Evolutionary conservation across 352 stramenopile genomes (phyloP).

Genomic region (Halophytophthora batemanensis): DNA sequence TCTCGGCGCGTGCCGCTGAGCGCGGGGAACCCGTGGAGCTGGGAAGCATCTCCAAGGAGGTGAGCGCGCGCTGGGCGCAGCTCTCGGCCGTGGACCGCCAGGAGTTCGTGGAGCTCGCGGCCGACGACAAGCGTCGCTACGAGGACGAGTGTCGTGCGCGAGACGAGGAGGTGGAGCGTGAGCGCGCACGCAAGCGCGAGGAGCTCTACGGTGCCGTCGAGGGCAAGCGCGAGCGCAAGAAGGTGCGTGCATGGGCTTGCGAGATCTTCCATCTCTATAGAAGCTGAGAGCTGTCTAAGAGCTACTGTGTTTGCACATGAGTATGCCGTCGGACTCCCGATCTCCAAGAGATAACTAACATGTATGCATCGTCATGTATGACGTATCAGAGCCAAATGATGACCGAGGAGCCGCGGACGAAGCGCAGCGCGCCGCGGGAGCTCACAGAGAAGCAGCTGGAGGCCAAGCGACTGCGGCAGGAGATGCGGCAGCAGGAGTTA

Average conservation of each 20-base stretch:
- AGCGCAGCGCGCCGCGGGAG: constrained; percentile 41
- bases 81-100: constrained; percentile 59
- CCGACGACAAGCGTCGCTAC: constrained; percentile 59
- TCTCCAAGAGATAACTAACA: no score
- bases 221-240: constrained; percentile 83
- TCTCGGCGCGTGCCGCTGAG: constrained; percentile 42
- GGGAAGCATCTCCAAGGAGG: constrained; percentile 64
- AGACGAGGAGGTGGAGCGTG: constrained; percentile 67
- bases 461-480: constrained; percentile 60
- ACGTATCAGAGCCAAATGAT: constrained; percentile 24
- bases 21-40: constrained; percentile 54
- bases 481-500: constrained; percentile 72
- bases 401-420: constrained; percentile 37
- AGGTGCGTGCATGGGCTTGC: constrained; percentile 15
- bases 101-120: constrained; percentile 66
- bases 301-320: no score
- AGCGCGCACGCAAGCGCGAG: constrained; percentile 71
- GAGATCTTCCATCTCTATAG: background rate
- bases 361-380: background rate
- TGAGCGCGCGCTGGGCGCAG: constrained; percentile 75
- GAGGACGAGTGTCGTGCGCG: constrained; percentile 72
- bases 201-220: constrained; percentile 67
- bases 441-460: constrained; percentile 66
- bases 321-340: no score
- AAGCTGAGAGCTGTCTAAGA: background rate